Evolutionary conservation across 495 filamentous ascomycete species (phyloP).

Genomic region (Daldinia decipiens): DNA sequence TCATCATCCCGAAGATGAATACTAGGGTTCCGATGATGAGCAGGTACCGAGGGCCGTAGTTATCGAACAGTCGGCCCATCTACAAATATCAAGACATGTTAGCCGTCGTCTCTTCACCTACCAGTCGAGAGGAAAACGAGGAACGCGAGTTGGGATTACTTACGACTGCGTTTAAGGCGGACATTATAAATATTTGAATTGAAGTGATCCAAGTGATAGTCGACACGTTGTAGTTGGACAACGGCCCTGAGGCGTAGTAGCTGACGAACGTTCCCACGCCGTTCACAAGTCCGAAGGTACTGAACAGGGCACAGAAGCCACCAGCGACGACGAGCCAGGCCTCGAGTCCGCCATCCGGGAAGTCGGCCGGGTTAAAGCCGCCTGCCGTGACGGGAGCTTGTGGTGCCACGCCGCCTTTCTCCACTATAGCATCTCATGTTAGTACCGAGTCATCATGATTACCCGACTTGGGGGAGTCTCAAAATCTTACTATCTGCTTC

Average conservation of each 20-base stretch:
- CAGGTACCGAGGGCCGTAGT: conserved; percentile 71
- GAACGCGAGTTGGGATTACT: conserved; percentile 46
- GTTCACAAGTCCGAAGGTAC: conserved; percentile 73
- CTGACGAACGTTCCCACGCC: conserved; percentile 71
- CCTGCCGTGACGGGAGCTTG: conserved; percentile 32
- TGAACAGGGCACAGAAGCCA: conserved; percentile 71
- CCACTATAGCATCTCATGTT: conserved; percentile 25
- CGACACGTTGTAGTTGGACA: conserved; percentile 59
- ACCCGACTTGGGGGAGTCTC: neutral
- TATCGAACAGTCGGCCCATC: conserved; percentile 73
- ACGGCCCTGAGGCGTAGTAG: conserved; percentile 62
- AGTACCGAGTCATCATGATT: neutral
- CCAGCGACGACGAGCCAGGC: conserved; percentile 76
- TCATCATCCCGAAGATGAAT: conserved; percentile 78
- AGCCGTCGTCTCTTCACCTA: conserved; percentile 13
- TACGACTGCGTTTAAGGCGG: conserved; percentile 59
- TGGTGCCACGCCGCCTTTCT: conserved; percentile 47
- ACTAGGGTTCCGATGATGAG: conserved; percentile 67
- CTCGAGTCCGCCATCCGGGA: conserved; percentile 71
- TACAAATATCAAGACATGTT: conserved; percentile 36
- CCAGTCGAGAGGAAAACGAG: conserved; percentile 30
- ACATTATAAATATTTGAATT: conserved; percentile 52
- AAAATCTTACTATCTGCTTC: conserved; percentile 46
- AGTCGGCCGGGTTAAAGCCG: conserved; percentile 56
- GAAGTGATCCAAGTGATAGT: conserved; percentile 70